Evolutionary conservation across 805 yeast species (phyloP), one percentile per base, ranked within the genome.

Genomic region (Candida sphagnicola): DNA sequence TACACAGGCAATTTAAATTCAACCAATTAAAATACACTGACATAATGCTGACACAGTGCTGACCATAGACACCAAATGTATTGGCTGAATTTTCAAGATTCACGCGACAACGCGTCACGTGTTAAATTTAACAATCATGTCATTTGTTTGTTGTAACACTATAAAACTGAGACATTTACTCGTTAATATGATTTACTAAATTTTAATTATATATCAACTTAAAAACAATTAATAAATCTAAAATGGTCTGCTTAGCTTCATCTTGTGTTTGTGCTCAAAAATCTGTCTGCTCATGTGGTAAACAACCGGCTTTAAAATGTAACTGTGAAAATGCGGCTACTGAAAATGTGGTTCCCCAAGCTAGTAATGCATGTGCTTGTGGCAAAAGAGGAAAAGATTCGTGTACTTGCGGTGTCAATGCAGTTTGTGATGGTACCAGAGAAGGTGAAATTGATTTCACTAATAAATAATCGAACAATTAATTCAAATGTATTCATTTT

Each of bases 391-490:
- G 57, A 38, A 75, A 75, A 51, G 62, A 59, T 39, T 61, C 62
- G 35, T 78, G 84, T 62, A 78, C 78, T 35, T 78, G 84, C 61
- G 78, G 81, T 37, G 66, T 66, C 39, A 44, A 67, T 39, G 59
- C 62, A 28, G 56, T 43, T 4, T 57, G 67, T 43, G 64, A 61
- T 42, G 65, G 58, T 38, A 28, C 65, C 26, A 59, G 77, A 54
- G 82, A 77, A 19, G 83, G 82, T 43, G 84, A 78, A 67, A 53
- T 61, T 40, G 83, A 78, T 55, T 77, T 72, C 65, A 78, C 82
- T 51, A 63, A 71, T 16, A 29, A 29, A 29, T 29, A 26, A 26
- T 5, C 15, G 29, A n/a, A n/a, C n/a, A n/a, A n/a, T n/a, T n/a
- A n/a, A n/a, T n/a, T n/a, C n/a, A n/a, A n/a, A n/a, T n/a, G n/a